Evolutionary conservation across 169 alveolate genomes (phyloP), one percentile per base, ranked within the genome.

Genomic region (Cryptosporidium sp.): DNA sequence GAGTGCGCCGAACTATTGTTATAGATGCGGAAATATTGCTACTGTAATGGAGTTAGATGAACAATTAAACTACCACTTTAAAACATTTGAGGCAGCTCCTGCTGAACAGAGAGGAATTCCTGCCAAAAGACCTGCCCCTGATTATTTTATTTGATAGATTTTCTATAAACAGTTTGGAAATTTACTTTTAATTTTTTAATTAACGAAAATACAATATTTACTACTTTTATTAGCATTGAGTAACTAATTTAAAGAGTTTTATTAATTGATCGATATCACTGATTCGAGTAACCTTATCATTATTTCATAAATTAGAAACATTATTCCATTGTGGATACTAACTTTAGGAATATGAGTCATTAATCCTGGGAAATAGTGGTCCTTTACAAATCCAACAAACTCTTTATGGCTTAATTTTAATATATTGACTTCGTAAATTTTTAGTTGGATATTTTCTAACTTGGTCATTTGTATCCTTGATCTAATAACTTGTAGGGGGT

Each of bases 1-100:
- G 99, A 95, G 98, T 45, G 99, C 99, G 16, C 99, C 99, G 0
- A 98, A 98, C 92, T 98, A 98, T 91, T 98, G 99, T 86, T 97
- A 97, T 93, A 92, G 98, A 92, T 97, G 98, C 70, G 97, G 97
- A 29, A 96, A 96, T 85, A 95, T 93, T 48, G 99, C 98, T 1
- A 95, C 98, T 10, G 94, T 97, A 8, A 92, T 97, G 93, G 97
- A 97, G 85, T 84, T 95, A 2, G 98, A 97, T 93, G 99, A 97
- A 86, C 94, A 95, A 75, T 85, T 94, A 21, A 84, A 94, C 70
- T 94, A 94, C 84, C 84, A 71, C 58, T 94, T 94, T 86, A 93
- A 93, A 74, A 95, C 93, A 29, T 96, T 96, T 74, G 97, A 94
- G 67, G 97, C 97, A 9, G 97, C 95, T 16, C 95, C 95, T 45